Evolutionary conservation across 768 basidiomycete species (phyloP), one percentile per base, ranked within the genome.

Genomic region (Suillus plorans): DNA sequence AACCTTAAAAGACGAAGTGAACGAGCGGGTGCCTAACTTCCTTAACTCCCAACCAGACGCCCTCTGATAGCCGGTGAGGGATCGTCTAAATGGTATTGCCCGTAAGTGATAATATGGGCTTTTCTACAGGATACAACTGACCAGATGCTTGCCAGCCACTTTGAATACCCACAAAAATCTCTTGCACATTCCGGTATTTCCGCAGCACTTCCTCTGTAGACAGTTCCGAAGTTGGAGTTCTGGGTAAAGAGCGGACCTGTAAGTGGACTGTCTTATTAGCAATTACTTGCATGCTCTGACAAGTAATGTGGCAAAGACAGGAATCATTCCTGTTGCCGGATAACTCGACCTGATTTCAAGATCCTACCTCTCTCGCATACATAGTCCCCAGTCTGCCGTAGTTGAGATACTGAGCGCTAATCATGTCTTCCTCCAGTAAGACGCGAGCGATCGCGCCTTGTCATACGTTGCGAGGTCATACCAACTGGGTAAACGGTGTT

Each of bases 401-500:
- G 42, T 20, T 20, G 42, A 44, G 6, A 6, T 16, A 16, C 16
- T 16, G 41, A 41, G 20, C 9, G 10, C 44, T 9, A 12, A 2
- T 12, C 45, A 47, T n/a, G 45, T 13, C 45, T 22, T 47, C 45
- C 45, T 47, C n/a, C 12, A 47, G 45, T 47, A 5, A 47, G 12
- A 47, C 12, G n/a, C 45, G 10, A 12, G 45, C 5, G 12, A 47
- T 47, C 12, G 6, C 5, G n/a, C 45, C n/a, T 22, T 3, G 4
- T n/a, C n/a, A 22, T n/a, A 47, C 5, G 20, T 22, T 47, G 45
- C 45, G 45, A 22, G 45, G n/a, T 1, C 45, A 22, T 13, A 22
- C 45, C 5, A 1, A 5, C 0, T 8, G 8, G 6, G n/a, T 47
- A 22, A 0, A 0, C 2, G n/a, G n/a, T 47, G n/a, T 22, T 22